Percentiles rank a stretch among this genome's conserved stretches.
These are phyloP conservation scores for Glebionis coronaria DNA, from an alignment of 129 eudicot genomes.

Conservation along the genomic window DNA sequence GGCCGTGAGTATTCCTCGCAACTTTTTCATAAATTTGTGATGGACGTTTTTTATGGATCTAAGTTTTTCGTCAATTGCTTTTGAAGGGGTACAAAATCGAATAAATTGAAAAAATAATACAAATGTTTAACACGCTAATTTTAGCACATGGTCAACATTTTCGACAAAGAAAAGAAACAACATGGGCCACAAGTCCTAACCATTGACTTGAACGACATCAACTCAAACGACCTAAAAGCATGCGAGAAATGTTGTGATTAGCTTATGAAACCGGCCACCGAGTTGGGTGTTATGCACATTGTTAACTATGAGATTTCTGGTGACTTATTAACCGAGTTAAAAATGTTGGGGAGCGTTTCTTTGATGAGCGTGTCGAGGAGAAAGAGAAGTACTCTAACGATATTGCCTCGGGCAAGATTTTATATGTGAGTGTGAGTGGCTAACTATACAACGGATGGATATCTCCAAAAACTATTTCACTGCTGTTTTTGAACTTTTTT, in stretches of 20 bases:
- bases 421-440: too few relatives aligned
- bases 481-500: too few relatives aligned
- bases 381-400: slow-evolving; percentile 91
- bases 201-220: slow-evolving; percentile 48
- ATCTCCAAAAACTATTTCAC: too few relatives aligned
- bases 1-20: too few relatives aligned
- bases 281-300: slow-evolving; percentile 96
- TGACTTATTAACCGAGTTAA: slow-evolving; percentile 65
- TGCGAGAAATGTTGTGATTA: slow-evolving; percentile 46
- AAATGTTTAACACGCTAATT: too few relatives aligned
- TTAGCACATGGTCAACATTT: too few relatives aligned
- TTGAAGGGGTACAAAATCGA: too few relatives aligned
- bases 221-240: slow-evolving; percentile 43
- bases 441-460: too few relatives aligned
- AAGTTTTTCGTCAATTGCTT: too few relatives aligned
- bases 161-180: slow-evolving; percentile 47
- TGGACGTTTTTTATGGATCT: too few relatives aligned
- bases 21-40: too few relatives aligned
- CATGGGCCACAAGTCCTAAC: slow-evolving; percentile 71
- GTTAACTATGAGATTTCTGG: slow-evolving; percentile 76
- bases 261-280: slow-evolving; percentile 59
- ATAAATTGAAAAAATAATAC: too few relatives aligned
- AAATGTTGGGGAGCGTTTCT: slow-evolving; percentile 58
- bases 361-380: slow-evolving; percentile 69
- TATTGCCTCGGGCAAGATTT: slow-evolving; percentile 51